phyloP scores from a whole-genome alignment of 768 basidiomycete species.

The Symmetrospora coprosmae region DNA sequence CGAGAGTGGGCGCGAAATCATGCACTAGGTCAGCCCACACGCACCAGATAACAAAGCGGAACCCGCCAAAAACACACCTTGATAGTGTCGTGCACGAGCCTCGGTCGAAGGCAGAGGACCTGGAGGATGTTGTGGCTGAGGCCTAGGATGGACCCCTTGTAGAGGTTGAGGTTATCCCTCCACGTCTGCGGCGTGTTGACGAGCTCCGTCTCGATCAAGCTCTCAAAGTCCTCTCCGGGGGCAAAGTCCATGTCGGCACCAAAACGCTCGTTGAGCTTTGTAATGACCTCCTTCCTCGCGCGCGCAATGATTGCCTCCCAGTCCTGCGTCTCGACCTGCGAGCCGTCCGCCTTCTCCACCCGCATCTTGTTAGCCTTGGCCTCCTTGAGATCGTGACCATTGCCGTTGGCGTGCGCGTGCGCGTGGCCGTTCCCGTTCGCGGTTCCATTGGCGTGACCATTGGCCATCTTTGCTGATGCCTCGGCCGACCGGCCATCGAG shows the following conservation, averaged over 20 bases:
- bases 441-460: slow-evolving; percentile 18
- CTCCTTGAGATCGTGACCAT: no score
- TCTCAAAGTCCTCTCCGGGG: slow-evolving; percentile 30
- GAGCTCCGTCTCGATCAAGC: slow-evolving; percentile 38
- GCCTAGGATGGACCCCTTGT: slow-evolving; percentile 41
- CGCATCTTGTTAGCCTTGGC: not conserved
- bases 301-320: slow-evolving; percentile 28
- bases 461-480: no score
- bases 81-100: slow-evolving; percentile 22
- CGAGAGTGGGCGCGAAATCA: slow-evolving; percentile 33
- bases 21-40: not conserved
- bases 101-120: slow-evolving; percentile 10
- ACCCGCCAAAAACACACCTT: slow-evolving; percentile 35
- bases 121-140: slow-evolving; percentile 33
- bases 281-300: slow-evolving; percentile 7
- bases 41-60: not conserved
- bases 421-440: slow-evolving; percentile 7
- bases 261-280: slow-evolving; percentile 35
- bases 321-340: slow-evolving; percentile 30
- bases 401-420: not conserved
- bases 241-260: slow-evolving; percentile 32
- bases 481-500: no score
- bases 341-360: slow-evolving; percentile 18
- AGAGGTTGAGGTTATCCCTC: slow-evolving; percentile 41
- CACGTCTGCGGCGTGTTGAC: slow-evolving; percentile 40